Conservation (phyloP, 495 filamentous ascomycete genomes). For the Parathielavia appendiculata region DNA sequence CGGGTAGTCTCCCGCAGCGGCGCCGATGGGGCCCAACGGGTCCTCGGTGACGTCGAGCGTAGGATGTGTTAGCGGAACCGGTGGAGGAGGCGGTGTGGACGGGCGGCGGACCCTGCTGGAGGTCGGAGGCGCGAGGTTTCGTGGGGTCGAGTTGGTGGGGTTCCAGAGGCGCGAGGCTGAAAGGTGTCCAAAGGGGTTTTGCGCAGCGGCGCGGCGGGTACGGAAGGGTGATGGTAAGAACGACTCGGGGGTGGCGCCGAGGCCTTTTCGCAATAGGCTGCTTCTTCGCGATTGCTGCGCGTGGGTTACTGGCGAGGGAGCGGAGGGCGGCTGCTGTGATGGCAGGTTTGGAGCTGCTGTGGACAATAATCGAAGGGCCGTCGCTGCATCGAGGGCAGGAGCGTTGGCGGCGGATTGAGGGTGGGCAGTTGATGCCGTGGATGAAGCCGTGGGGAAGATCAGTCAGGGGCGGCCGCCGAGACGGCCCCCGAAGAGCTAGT, state of each 20-base stretch:
- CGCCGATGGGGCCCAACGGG: slow-evolving; percentile 30
- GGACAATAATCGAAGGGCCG: not conserved
- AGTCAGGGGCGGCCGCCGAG: slow-evolving; percentile 35
- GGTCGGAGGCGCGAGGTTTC: slow-evolving; percentile 32
- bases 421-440: slow-evolving; percentile 33
- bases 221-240: slow-evolving; percentile 44
- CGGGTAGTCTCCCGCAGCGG: slow-evolving; percentile 58
- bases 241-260: slow-evolving; percentile 33
- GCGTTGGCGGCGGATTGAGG: slow-evolving; percentile 24
- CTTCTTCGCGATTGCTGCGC: slow-evolving; percentile 23
- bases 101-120: slow-evolving; percentile 32
- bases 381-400: slow-evolving; percentile 38
- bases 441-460: slow-evolving; percentile 45
- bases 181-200: slow-evolving; percentile 33
- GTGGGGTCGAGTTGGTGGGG: slow-evolving; percentile 58
- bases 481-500: slow-evolving; percentile 33
- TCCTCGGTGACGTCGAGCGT: slow-evolving; percentile 32
- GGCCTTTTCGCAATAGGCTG: slow-evolving; percentile 39
- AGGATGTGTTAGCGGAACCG: slow-evolving; percentile 44
- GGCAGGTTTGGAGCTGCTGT: slow-evolving; percentile 32
- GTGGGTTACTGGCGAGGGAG: slow-evolving; percentile 20
- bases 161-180: slow-evolving; percentile 56
- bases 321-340: slow-evolving; percentile 28
- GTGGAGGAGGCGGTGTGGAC: slow-evolving; percentile 45
- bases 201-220: slow-evolving; percentile 32